Evolutionary conservation across 2,329 filamentous ascomycete genomes (phyloP).

Genomic region (Apiospora saccharicola): DNA sequence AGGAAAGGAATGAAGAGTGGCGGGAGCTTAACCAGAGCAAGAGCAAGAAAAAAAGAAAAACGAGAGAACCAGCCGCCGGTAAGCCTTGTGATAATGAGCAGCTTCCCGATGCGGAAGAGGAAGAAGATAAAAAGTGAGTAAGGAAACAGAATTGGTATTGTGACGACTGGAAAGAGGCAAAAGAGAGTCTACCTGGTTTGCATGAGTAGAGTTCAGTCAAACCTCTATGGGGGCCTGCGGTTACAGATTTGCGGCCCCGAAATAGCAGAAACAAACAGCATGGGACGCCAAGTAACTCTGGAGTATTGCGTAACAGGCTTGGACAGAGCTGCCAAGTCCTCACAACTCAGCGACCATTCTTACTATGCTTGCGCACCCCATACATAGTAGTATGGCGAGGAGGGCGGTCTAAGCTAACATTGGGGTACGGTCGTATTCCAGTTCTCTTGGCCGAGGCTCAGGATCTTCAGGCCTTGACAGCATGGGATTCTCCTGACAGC

Average conservation of each 20-base stretch:
- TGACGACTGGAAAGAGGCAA: neutral
- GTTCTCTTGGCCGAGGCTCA: constrained; percentile 15
- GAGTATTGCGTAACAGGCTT: constrained; percentile 10
- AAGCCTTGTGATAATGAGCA: constrained; percentile 18
- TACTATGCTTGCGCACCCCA: constrained; percentile 3
- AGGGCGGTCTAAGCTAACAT: neutral
- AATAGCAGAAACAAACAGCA: constrained; percentile 22
- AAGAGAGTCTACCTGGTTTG: neutral
- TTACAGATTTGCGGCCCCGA: constrained; percentile 14
- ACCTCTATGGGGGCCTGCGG: neutral
- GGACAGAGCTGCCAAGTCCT: constrained; percentile 1
- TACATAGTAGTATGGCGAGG: neutral
- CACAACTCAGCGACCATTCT: neutral
- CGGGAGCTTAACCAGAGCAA: constrained; percentile 22
- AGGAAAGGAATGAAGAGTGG: constrained; percentile 6
- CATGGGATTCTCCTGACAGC: constrained; percentile 5
- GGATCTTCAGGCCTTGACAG: neutral
- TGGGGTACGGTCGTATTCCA: constrained; percentile 19
- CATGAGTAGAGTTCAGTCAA: constrained; percentile 15
- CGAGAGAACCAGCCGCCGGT: constrained; percentile 15
- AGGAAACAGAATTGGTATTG: constrained; percentile 12
- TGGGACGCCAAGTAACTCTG: constrained; percentile 16
- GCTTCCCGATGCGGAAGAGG: neutral
- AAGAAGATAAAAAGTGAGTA: constrained; percentile 9
- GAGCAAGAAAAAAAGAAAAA: neutral